Percentiles rank a stretch among this genome's conserved stretches.
Conservation (phyloP, 2,329 filamentous ascomycete genomes). For the Scortechinia acanthostroma region DNA sequence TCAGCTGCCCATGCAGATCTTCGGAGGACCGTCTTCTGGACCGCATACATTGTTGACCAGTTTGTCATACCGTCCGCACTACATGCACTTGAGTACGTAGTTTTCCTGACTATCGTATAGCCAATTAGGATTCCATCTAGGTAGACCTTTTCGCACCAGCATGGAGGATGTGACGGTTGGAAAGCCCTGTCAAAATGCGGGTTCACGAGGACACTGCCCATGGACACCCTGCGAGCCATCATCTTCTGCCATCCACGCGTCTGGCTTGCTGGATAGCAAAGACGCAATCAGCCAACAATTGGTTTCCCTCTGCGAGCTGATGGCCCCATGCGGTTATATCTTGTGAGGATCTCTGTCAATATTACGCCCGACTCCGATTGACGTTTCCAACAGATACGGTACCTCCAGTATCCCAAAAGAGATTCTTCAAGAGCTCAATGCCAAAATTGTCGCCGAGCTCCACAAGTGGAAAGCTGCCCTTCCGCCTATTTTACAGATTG, state of each 20-base stretch:
- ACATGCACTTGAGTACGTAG: background rate
- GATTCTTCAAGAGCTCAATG: slow-evolving; percentile 2
- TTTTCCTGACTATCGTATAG: slow-evolving; percentile 9
- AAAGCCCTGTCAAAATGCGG: slow-evolving; percentile 18
- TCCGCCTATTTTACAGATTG: slow-evolving; percentile 9
- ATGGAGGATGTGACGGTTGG: slow-evolving; percentile 25
- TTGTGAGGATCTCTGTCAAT: slow-evolving; percentile 14
- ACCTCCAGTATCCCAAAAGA: background rate
- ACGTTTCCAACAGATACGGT: slow-evolving; percentile 1
- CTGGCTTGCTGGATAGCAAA: background rate
- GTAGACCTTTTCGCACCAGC: slow-evolving; percentile 28
- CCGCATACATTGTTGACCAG: slow-evolving; percentile 17
- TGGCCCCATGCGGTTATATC: slow-evolving; percentile 29
- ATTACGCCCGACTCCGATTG: background rate
- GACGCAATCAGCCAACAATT: slow-evolving; percentile 7
- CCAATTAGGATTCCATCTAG: slow-evolving; percentile 29
- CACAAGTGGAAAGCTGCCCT: slow-evolving; percentile 5
- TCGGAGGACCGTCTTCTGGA: slow-evolving; percentile 18
- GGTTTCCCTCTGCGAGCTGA: slow-evolving; percentile 28
- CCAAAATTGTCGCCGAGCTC: slow-evolving; percentile 1
- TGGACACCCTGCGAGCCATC: slow-evolving; percentile 7
- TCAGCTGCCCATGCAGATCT: slow-evolving; percentile 13
- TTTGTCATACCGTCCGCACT: slow-evolving; percentile 11
- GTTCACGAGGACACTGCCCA: slow-evolving; percentile 17
- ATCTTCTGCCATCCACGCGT: background rate